Evolutionary conservation across 495 filamentous ascomycete genomes (phyloP), one percentile per base, ranked within the genome.

Genomic region (Arthonia radiata): DNA sequence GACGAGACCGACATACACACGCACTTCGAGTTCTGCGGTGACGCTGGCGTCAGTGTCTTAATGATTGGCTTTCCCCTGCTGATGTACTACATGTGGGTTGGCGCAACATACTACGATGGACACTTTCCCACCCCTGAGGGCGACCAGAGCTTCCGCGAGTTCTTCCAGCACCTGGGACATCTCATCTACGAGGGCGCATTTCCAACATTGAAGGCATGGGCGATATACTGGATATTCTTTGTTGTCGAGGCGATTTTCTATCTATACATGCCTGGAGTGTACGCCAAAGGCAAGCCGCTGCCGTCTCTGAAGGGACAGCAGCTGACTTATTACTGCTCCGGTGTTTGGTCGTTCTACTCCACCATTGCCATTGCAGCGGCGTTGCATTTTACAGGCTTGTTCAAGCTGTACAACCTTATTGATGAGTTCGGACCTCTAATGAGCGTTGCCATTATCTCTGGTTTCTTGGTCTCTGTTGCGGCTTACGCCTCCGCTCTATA

Each of bases 41-140:
- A 76, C 2, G 51, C 50, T 26, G 82, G 82, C 30, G 67, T 79
- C 14, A 45, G 53, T 13, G 54, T 67, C 28, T 78, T 90, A 65
- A 97, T 97, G 79, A 56, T 86, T 32, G 71, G 67, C 25, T 97
- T 93, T 48, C 86, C 86, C 8, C 18, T 73, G 23, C 57, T 97
- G 34, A 97, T 97, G 86, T 93, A 73, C 56, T 93, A 91, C 55
- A 83, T 97, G 78, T 97, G 83, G 83, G 71, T 90, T 43, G 86
- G 86, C 16, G 76, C 82, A 21, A 78, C 68, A 24, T 83, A 80
- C 48, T 97, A 91, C 45, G 54, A 77, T 49, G 80, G 80, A 33
- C 66, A 74, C 34, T 57, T 89, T 31, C 83, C 83, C 13, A 48
- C 48, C 28, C 75, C 64, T 15, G 49, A 50, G n/a, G 42, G 57